Conservation (phyloP, 192 early-diverging fungal species). For the Coemansia sp. region DNA sequence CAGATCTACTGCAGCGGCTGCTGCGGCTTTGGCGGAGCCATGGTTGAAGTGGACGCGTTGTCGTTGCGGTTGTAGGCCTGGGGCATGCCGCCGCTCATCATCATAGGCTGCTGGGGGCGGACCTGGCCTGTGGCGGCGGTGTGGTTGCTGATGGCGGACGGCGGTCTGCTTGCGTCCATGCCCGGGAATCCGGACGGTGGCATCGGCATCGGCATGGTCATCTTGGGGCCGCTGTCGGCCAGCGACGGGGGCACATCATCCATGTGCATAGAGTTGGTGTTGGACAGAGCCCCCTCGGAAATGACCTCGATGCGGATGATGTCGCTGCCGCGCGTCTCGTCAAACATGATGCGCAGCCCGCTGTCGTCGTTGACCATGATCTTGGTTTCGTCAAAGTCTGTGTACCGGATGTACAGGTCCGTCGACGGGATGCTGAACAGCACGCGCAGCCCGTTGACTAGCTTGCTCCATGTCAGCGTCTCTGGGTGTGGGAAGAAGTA, state of each 20-base stretch:
- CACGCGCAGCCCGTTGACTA: conserved; percentile 40
- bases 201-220: conserved; percentile 39
- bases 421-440: conserved; percentile 32
- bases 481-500: conserved; percentile 49
- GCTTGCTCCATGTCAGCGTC: conserved; percentile 38
- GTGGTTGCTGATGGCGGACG: conserved; percentile 30
- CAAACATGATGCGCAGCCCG: conserved; percentile 49
- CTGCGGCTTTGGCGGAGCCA: conserved; percentile 42
- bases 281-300: conserved; percentile 1
- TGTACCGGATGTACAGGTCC: conserved; percentile 39
- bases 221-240: conserved; percentile 1
- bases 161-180: conserved; percentile 32
- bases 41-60: conserved; percentile 29
- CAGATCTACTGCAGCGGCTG: conserved; percentile 34
- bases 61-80: conserved; percentile 13
- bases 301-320: conserved; percentile 43
- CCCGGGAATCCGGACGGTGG: conserved; percentile 47
- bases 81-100: background rate
- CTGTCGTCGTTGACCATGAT: conserved; percentile 48
- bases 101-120: background rate
- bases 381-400: conserved; percentile 33
- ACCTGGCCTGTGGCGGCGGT: too few relatives aligned
- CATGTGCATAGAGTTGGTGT: background rate
- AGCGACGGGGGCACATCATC: conserved; percentile 5
- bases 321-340: conserved; percentile 36